Evolutionary conservation across 2,329 filamentous ascomycete species (phyloP), one percentile per base, ranked within the genome.

Genomic region (Aspergillus quadrilineatus): DNA sequence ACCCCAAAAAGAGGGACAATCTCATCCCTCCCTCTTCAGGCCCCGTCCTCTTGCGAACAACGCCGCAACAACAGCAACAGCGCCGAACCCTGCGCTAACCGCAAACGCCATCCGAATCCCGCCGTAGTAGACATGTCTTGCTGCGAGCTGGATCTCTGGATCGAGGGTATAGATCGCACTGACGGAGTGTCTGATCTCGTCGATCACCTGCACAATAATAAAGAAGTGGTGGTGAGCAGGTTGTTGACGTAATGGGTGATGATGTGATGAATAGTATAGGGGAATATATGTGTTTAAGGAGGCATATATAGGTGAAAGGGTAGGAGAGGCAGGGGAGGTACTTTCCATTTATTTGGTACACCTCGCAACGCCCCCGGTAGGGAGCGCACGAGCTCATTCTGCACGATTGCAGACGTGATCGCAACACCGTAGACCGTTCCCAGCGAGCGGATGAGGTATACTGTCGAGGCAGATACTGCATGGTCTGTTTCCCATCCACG

Each of bases 371-470:
- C 83, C 58, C 74, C 71, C 4, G 81, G 80, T 28, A 88, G 75
- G 58, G 78, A 76, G 62, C 78, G 72, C 63, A 77, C 82, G 61
- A 88, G 76, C 54, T 81, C 82, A 55, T 83, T 87, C 69, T 88
- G 85, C 34, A 86, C 77, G 44, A 88, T 84, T 6, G 84, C 80
- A 7, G 84, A 85, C 0, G 83, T 83, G 36, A 84, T 75, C 0
- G 85, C 84, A 1, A 88, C 85, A 8, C 85, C 85, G 80, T 83
- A 87, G 14, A 88, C 84, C 0, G 80, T 82, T 1, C 85, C 85
- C 3, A 88, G 72, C 0, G 84, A 87, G 28, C 85, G 80, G 43
- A 88, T 80, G 17, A 88, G 77, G 66, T 88, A 88, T 6, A 86
- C 81, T 0, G 82, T 85, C 1, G 84, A 87, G 2, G 84, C 80